A percentile compares a stretch with the other conserved stretches of the same genome.
phyloP scores from a whole-genome alignment of 257 asterid species.

The Phtheirospermum japonicum region DNA sequence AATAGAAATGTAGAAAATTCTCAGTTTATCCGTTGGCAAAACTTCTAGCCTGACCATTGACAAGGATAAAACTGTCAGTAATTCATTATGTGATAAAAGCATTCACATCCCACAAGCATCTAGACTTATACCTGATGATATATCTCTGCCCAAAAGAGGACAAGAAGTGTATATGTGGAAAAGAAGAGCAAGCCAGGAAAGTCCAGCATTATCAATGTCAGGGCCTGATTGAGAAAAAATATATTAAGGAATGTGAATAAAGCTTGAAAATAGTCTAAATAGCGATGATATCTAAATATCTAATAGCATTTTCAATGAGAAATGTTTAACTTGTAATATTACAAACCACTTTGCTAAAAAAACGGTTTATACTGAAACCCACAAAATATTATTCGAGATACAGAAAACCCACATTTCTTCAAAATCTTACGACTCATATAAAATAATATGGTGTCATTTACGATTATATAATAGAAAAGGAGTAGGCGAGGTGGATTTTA shows the following conservation, averaged over 20 bases:
- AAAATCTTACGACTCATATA: slow-evolving; percentile 8
- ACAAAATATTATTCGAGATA: too few relatives aligned
- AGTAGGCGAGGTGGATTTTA: slow-evolving; percentile 31
- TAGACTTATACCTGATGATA: slow-evolving; percentile 74
- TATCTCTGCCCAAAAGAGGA: slow-evolving; percentile 94
- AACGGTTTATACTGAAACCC: not conserved
- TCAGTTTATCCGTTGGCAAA: slow-evolving; percentile 84
- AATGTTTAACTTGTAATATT: slow-evolving; percentile 8
- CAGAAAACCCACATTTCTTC: not conserved
- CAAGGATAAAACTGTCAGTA: slow-evolving; percentile 31
- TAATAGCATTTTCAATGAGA: slow-evolving; percentile 2
- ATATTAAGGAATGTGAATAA: slow-evolving; percentile 10
- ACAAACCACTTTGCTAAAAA: not conserved
- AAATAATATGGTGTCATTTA: too few relatives aligned
- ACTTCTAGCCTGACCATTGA: slow-evolving; percentile 80
- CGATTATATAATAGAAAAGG: too few relatives aligned
- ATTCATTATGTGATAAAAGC: slow-evolving; percentile 23
- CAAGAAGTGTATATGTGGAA: slow-evolving; percentile 89
- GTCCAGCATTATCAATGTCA: slow-evolving; percentile 62
- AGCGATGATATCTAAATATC: slow-evolving; percentile 16
- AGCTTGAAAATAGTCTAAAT: slow-evolving; percentile 9
- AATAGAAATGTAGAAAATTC: slow-evolving; percentile 54
- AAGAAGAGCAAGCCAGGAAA: slow-evolving; percentile 91
- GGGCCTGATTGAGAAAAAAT: slow-evolving; percentile 46
- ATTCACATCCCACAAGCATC: slow-evolving; percentile 27